Evolutionary conservation across 176 grass and related monocot species (phyloP).

Genomic region (Triticum dicoccoides): DNA sequence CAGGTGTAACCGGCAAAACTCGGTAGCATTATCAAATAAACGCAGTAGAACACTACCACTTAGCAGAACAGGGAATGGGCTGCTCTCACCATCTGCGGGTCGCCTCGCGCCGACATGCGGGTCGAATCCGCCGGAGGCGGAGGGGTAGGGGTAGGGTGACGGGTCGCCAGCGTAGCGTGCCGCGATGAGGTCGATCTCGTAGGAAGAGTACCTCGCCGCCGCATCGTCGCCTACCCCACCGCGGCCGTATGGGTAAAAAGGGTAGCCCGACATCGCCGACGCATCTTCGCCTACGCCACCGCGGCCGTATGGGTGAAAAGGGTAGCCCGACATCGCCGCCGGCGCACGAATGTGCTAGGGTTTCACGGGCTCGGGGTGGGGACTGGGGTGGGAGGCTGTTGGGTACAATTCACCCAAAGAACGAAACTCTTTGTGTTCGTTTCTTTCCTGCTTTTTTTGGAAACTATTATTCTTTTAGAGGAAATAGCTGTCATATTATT

Average conservation of each 20-base stretch:
- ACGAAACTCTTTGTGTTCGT: neutral
- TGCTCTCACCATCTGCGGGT: conserved; percentile 63
- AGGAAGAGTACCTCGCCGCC: conserved; percentile 42
- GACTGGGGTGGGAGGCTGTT: neutral
- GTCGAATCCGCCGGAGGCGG: conserved; percentile 26
- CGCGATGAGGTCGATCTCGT: conserved; percentile 56
- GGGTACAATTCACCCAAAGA: neutral
- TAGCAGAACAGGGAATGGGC: neutral
- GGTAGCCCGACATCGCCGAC: conserved; percentile 55
- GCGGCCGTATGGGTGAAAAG: conserved; percentile 46
- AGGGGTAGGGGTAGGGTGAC: conserved; percentile 10
- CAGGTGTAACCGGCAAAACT: neutral
- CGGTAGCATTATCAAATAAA: conserved; percentile 7
- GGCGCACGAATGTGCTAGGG: conserved; percentile 25
- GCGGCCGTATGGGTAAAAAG: conserved; percentile 43
- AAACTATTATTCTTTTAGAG: neutral
- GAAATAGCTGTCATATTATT: no score
- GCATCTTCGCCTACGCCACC: conserved; percentile 2
- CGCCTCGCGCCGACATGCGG: conserved; percentile 40
- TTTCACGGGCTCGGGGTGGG: conserved; percentile 10
- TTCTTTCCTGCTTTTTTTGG: neutral
- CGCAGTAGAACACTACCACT: neutral
- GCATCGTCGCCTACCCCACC: conserved; percentile 19
- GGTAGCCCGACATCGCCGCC: conserved; percentile 55
- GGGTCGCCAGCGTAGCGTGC: conserved; percentile 34